Percentiles rank a stretch among this genome's conserved stretches.
Evolutionary conservation across 208 protist species (phyloP).

Genomic region (Trypanosoma avium): DNA sequence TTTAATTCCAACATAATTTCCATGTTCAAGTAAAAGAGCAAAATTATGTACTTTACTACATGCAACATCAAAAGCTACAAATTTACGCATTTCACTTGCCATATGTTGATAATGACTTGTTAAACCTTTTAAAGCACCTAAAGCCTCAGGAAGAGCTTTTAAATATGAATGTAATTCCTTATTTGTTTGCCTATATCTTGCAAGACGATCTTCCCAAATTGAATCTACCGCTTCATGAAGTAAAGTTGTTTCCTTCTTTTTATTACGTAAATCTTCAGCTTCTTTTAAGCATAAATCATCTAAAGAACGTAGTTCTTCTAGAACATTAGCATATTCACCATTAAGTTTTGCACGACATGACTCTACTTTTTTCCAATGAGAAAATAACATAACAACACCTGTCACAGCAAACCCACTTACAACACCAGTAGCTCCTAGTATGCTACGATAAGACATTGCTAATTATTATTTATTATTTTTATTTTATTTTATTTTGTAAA

Average conservation of each 20-base stretch:
- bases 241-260: constrained; percentile 31
- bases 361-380: constrained; percentile 55
- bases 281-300: constrained; percentile 47
- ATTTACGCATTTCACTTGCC: constrained; percentile 69
- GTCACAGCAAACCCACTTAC: constrained; percentile 36
- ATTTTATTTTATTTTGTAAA: no score
- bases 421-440: constrained; percentile 30
- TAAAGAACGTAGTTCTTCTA: constrained; percentile 35
- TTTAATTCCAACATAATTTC: constrained; percentile 41
- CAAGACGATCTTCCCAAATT: constrained; percentile 72
- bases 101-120: constrained; percentile 86
- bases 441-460: constrained; percentile 26
- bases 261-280: constrained; percentile 36
- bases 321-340: constrained; percentile 59
- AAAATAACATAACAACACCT: constrained; percentile 31
- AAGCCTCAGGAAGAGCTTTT: constrained; percentile 65
- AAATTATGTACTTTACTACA: constrained; percentile 82
- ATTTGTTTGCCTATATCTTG: constrained; percentile 63
- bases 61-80: constrained; percentile 77
- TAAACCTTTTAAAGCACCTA: constrained; percentile 64
- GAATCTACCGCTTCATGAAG: constrained; percentile 66
- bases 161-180: constrained; percentile 68
- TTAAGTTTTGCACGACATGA: constrained; percentile 58
- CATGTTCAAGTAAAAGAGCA: constrained; percentile 62
- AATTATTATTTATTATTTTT: neutral